Conservation (phyloP, 1,284 basidiomycete species). For the Ceraceosorus bombacis region DNA sequence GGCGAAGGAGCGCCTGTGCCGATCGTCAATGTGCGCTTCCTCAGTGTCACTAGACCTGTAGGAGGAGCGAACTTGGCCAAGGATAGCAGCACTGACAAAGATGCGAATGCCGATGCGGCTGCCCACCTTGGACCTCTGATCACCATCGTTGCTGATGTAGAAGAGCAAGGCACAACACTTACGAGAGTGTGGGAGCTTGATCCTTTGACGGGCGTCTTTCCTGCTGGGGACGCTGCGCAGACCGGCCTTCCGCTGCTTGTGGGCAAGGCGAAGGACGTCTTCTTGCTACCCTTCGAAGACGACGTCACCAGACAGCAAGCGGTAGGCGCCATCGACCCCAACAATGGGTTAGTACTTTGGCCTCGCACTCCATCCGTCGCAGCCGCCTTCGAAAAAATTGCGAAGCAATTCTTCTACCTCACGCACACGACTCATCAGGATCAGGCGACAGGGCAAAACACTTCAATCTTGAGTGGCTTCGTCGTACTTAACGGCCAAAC, state of each 20-base stretch:
- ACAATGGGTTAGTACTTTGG: conserved; percentile 45
- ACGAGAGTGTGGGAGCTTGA: conserved; percentile 44
- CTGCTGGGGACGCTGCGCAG: conserved; percentile 19
- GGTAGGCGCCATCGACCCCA: conserved; percentile 59
- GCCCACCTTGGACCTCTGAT: conserved; percentile 20
- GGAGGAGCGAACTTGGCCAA: conserved; percentile 9
- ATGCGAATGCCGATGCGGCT: not conserved
- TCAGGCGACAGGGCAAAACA: not conserved
- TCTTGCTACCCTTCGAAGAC: conserved; percentile 30
- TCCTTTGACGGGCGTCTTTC: conserved; percentile 39
- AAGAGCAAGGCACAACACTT: conserved; percentile 18
- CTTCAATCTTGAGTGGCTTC: conserved; percentile 17
- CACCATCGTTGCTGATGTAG: conserved; percentile 37
- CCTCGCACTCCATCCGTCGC: conserved; percentile 27
- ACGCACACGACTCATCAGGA: not conserved
- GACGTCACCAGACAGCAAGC: conserved; percentile 50
- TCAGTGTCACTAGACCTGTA: conserved; percentile 33
- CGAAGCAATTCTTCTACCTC: conserved; percentile 4
- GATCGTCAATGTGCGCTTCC: conserved; percentile 27
- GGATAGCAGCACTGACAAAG: not conserved
- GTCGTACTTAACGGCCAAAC: conserved; percentile 5
- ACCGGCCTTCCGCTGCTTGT: conserved; percentile 25
- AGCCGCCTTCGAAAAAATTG: conserved; percentile 16
- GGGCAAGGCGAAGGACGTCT: conserved; percentile 27
- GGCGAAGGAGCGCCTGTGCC: conserved; percentile 39